A percentile compares a stretch with the other conserved stretches of the same genome.
Evolutionary conservation across 2,329 filamentous ascomycete genomes (phyloP).

Genomic region (Gnomoniopsis smithogilvyi): DNA sequence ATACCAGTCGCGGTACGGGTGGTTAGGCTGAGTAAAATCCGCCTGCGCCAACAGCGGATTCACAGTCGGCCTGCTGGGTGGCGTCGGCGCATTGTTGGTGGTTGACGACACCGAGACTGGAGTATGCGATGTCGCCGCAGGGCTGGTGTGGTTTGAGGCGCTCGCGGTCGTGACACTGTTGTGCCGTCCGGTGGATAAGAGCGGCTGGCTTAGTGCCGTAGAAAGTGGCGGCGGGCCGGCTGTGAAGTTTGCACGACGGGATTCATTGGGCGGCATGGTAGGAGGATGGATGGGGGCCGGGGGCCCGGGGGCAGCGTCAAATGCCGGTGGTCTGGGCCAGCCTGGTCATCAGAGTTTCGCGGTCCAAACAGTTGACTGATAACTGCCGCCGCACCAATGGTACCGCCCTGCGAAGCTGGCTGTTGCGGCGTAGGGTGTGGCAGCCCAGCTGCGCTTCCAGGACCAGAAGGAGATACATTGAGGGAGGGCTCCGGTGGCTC

Average conservation of each 20-base stretch:
- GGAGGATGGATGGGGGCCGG: slow-evolving; percentile 19
- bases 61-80: slow-evolving; percentile 39
- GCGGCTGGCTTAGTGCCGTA: not conserved
- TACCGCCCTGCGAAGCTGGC: slow-evolving; percentile 1
- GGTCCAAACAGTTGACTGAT: slow-evolving; percentile 10
- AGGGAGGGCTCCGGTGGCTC: slow-evolving; percentile 26
- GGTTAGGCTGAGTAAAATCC: slow-evolving; percentile 73
- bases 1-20: slow-evolving; percentile 80
- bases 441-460: not conserved
- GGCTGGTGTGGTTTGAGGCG: slow-evolving; percentile 13
- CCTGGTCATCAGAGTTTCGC: not conserved
- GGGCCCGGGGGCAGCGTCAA: not conserved
- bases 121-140: slow-evolving; percentile 12
- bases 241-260: slow-evolving; percentile 5
- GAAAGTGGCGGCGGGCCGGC: not conserved
- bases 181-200: not conserved
- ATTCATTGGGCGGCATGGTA: slow-evolving; percentile 14
- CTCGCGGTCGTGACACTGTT: slow-evolving; percentile 5
- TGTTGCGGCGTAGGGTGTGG: not conserved
- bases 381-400: not conserved
- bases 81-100: slow-evolving; percentile 18
- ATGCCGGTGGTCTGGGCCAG: slow-evolving; percentile 19
- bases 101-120: slow-evolving; percentile 9
- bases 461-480: not conserved
- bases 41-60: slow-evolving; percentile 69